Conservation (phyloP, 2,329 filamentous ascomycete genomes). For the Pseudogymnoascus verrucosus region DNA sequence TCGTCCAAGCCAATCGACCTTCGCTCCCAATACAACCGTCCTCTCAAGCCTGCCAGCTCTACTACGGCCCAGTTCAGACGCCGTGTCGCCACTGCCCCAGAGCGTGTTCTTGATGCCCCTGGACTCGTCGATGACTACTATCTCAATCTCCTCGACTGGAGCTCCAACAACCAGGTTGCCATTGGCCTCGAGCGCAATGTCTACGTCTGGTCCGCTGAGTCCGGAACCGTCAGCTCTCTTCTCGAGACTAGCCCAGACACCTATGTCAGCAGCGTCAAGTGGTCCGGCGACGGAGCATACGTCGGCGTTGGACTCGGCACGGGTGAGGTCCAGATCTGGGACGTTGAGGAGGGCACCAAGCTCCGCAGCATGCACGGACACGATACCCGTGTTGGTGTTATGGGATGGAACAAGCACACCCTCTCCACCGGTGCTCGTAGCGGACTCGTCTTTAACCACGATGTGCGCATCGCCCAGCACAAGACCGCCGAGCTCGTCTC, state of each 20-base stretch:
- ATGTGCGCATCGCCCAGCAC: slow-evolving; percentile 94
- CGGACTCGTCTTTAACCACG: slow-evolving; percentile 95
- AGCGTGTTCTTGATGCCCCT: slow-evolving; percentile 91
- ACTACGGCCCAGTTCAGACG: slow-evolving; percentile 80
- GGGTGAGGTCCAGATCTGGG: slow-evolving; percentile 98
- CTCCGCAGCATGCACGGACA: slow-evolving; percentile 98
- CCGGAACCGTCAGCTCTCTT: slow-evolving; percentile 80
- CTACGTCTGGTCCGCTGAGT: slow-evolving; percentile 97
- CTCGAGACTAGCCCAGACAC: slow-evolving; percentile 84
- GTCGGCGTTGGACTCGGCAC: slow-evolving; percentile 91
- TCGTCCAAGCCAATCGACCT: slow-evolving; percentile 98
- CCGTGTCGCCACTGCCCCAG: slow-evolving; percentile 86
- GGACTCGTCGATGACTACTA: slow-evolving; percentile 98
- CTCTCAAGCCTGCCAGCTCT: slow-evolving; percentile 68
- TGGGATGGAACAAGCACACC: slow-evolving; percentile 99
- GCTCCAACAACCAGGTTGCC: slow-evolving; percentile 92
- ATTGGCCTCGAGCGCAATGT: slow-evolving; percentile 96
- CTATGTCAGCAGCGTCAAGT: slow-evolving; percentile 97
- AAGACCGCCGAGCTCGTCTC: slow-evolving; percentile 96
- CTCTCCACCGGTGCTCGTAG: slow-evolving; percentile 91
- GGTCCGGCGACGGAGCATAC: slow-evolving; percentile 95
- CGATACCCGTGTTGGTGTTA: slow-evolving; percentile 90
- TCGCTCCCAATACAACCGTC: slow-evolving; percentile 94
- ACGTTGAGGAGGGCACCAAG: slow-evolving; percentile 89
- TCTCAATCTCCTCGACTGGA: slow-evolving; percentile 97